Conservation (phyloP, 768 basidiomycete species). For the Symmetrospora coprosmae region DNA sequence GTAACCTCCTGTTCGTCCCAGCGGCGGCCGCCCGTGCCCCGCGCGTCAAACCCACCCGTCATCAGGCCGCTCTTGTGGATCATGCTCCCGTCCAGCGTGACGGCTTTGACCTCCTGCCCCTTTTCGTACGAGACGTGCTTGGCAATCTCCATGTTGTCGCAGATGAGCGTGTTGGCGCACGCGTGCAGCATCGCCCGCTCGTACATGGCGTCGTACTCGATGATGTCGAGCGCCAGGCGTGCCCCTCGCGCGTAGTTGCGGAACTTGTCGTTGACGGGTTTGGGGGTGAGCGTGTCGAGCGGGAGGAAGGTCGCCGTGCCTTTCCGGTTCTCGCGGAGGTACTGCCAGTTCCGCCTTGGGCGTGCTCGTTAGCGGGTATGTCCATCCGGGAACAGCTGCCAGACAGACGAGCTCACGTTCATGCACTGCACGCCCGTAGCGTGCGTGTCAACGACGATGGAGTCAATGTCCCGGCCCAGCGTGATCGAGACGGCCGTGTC, state of each 20-base stretch:
- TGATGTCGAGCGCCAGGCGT: constrained; percentile 69
- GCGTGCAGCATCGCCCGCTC: constrained; percentile 94
- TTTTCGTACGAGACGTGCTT: constrained; percentile 82
- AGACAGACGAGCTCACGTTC: constrained; percentile 46
- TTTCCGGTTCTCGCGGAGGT: constrained; percentile 83
- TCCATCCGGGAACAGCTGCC: neutral
- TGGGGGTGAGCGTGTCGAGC: constrained; percentile 90
- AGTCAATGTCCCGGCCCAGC: constrained; percentile 84
- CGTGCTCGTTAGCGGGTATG: neutral
- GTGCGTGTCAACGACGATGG: constrained; percentile 90
- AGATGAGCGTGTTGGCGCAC: constrained; percentile 86
- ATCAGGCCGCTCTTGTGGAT: constrained; percentile 96
- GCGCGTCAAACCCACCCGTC: constrained; percentile 63
- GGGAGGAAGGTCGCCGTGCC: constrained; percentile 97
- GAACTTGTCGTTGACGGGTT: constrained; percentile 85
- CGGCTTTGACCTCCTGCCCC: constrained; percentile 91
- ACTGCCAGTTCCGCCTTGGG: no score
- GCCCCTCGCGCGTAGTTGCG: constrained; percentile 80
- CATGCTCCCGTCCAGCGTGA: constrained; percentile 88
- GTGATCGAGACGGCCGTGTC: constrained; percentile 81
- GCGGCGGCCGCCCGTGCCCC: constrained; percentile 34
- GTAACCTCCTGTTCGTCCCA: constrained; percentile 84
- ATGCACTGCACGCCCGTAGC: constrained; percentile 96
- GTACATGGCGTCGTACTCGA: constrained; percentile 64
- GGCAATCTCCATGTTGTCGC: constrained; percentile 89